Evolutionary conservation across 495 filamentous ascomycete species (phyloP), one percentile per base, ranked within the genome.

Genomic region (Talaromyces wortmannii): DNA sequence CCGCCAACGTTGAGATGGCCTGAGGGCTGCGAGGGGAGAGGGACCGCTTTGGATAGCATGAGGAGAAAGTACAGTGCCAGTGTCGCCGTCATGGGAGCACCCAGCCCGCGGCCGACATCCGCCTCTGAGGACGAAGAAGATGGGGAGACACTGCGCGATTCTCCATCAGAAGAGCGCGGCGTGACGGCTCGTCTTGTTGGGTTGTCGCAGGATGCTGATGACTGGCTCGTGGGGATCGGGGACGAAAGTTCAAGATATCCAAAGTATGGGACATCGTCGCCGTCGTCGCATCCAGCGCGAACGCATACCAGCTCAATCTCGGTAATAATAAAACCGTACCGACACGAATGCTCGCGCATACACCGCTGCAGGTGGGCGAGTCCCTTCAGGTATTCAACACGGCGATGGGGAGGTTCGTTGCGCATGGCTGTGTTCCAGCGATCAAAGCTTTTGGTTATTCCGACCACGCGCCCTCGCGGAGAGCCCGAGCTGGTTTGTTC

Each of bases 381-480:
- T 6, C 88, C 87, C 32, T 87, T 82, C 7, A 96, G 83, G 70
- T 95, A 96, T 67, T 91, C 82, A 53, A 95, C 88, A 30, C 90
- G 83, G 57, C 88, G 83, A 67, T 86, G 78, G 46, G 90, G 87
- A 40, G 82, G 80, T 64, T 92, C 90, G 57, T 84, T 84, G 63
- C 91, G 88, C 89, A 95, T 92, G 55, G 87, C 88, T 4, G 89
- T 90, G 76, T 96, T 96, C 89, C 92, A 96, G 44, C 87, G 83
- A 63, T 95, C 87, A 66, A 90, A 95, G 64, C 82, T 85, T 72
- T 92, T 94, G 60, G 90, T 88, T 6, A 96, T 80, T 6, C 91
- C 91, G 42, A 96, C 89, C 29, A 95, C 82, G 43, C 90, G 87
- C 5, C 87, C 89, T 5, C 87, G 85, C 0, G 83, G 82, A 58